Base-by-base conservation (phyloP, 345 rosid species). In the Combretum micranthum region DNA sequence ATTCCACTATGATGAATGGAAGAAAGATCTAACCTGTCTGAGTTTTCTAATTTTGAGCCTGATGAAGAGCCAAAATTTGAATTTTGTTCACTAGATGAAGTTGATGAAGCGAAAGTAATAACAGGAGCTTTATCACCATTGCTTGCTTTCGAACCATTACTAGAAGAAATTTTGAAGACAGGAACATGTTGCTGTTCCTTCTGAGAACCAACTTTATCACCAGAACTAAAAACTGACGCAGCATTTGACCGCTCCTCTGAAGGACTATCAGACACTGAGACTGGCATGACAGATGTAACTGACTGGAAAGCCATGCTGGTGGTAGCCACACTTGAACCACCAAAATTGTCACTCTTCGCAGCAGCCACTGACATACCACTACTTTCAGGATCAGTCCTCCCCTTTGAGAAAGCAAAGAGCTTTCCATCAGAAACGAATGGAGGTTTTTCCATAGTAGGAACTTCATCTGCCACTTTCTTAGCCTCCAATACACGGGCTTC, bases 21-120 rank as follows among this genome's bases (percentile, higher is more conserved):
- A n/a, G n/a, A 16, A 50, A 22, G 2, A 54, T 45, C 83, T 52
- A 16, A 83, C 89, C 89, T 77, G 75, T 61, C 62, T 59, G 70
- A 56, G 47, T 55, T 77, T 45, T 62, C 79, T 51, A 74, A 58
- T 47, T 60, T 66, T 42, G 69, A 15, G 42, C 59, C 64, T 46
- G 68, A 58, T 52, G 64, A 64, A 50, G 56, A 44, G 53, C 52
- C 63, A 59, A 47, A 56, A 19, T 64, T 76, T 17, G 47, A 19
- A 57, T 56, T 56, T 17, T 71, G 57, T 47, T 59, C 50, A 52
- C 59, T 82, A 75, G 32, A 55, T 60, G 55, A 61, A 25, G 74
- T 47, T 2, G 57, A 22, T 2, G 67, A 42, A 39, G 46, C 20
- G 20, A 56, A 50, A 17, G 57, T 15, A 44, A 63, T 42, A 17